Evolutionary conservation across 371 early-diverging fungal species (phyloP).

Genomic region (Syncephalis fuscata): DNA sequence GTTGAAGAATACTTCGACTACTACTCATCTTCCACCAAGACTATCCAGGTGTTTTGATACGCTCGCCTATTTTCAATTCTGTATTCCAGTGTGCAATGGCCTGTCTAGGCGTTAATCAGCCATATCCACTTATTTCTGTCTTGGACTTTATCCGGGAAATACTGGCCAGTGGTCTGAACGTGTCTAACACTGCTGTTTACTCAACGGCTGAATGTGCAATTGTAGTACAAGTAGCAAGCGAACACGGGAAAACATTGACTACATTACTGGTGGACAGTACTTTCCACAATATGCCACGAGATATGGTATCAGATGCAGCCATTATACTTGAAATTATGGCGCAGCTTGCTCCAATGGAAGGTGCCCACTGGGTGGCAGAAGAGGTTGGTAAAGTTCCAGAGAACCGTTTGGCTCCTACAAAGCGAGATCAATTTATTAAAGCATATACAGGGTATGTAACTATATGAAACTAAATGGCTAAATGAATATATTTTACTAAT

Average conservation of each 20-base stretch:
- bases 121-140: constrained; percentile 36
- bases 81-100: constrained; percentile 45
- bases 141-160: constrained; percentile 9
- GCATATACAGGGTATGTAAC: constrained; percentile 21
- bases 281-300: constrained; percentile 24
- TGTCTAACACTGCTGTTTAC: too few species aligned
- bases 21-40: constrained; percentile 27
- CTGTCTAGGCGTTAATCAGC: constrained; percentile 36
- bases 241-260: constrained; percentile 4
- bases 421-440: constrained; percentile 24
- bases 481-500: not conserved
- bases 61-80: constrained; percentile 28
- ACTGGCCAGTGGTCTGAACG: too few species aligned
- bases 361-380: constrained; percentile 17
- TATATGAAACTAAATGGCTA: constrained; percentile 10
- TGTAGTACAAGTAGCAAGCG: too few species aligned
- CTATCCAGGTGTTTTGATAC: constrained; percentile 31
- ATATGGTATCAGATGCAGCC: constrained; percentile 23
- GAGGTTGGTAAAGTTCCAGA: constrained; percentile 25
- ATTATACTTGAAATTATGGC: constrained; percentile 20
- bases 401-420: constrained; percentile 19
- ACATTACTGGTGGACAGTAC: constrained; percentile 27
- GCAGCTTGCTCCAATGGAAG: constrained; percentile 20
- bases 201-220: too few species aligned
- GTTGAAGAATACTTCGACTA: constrained; percentile 53